Evolutionary conservation across 768 basidiomycete genomes (phyloP).

Genomic region (Rhizopogon roseolus): DNA sequence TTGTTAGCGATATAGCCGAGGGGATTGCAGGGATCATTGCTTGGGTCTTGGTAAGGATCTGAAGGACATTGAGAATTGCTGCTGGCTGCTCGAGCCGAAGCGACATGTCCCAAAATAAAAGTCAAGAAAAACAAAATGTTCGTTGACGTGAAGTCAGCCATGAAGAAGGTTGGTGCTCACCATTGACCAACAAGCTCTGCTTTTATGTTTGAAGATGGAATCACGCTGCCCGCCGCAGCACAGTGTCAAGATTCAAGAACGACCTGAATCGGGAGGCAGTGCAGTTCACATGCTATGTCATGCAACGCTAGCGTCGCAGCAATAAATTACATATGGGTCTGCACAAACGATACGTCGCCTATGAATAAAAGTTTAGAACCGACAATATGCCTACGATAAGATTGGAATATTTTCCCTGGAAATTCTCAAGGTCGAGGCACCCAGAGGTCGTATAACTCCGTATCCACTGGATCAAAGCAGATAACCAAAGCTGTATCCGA

Average conservation of each 20-base stretch:
- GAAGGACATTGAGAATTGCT: slow-evolving; percentile 22
- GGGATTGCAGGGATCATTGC: slow-evolving; percentile 48
- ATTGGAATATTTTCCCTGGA: neutral
- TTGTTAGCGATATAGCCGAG: slow-evolving; percentile 55
- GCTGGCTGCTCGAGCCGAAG: neutral
- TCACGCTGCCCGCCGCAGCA: neutral
- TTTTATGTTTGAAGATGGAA: neutral
- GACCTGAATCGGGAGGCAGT: neutral
- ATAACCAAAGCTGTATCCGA: slow-evolving; percentile 64
- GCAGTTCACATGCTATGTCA: no score
- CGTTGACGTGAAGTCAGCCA: neutral
- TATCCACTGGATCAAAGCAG: slow-evolving; percentile 73
- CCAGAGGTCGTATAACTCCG: slow-evolving; percentile 77
- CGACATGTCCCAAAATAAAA: neutral
- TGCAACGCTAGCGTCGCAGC: neutral
- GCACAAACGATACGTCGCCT: neutral
- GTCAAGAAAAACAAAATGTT: neutral
- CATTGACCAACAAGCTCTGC: neutral
- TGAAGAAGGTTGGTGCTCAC: neutral
- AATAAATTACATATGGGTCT: neutral
- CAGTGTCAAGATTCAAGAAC: neutral
- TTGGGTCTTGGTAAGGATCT: slow-evolving; percentile 45
- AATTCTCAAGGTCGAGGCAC: slow-evolving; percentile 32
- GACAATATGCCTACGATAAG: neutral
- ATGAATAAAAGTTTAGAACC: neutral